Evolutionary conservation across 148 eudicot species (phyloP).

Genomic region (Spergularia bocconei): DNA sequence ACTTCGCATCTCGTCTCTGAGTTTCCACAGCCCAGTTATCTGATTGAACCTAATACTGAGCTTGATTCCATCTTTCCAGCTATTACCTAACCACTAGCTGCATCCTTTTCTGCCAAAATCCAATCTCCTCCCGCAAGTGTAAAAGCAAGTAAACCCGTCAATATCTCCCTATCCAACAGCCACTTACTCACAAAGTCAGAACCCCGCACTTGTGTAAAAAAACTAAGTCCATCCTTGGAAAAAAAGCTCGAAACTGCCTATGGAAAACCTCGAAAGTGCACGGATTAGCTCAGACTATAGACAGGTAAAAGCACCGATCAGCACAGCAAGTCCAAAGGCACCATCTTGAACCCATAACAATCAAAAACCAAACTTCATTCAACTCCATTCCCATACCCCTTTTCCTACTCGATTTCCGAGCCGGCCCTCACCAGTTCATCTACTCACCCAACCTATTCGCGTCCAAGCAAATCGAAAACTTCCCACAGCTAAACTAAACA

Average conservation of each 20-base stretch:
- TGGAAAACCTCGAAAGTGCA: not conserved
- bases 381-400: not conserved
- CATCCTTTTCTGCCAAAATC: not conserved
- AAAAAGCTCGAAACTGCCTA: not conserved
- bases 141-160: not conserved
- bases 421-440: not conserved
- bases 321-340: not conserved
- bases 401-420: not conserved
- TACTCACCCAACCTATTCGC: not conserved
- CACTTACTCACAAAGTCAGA: not conserved
- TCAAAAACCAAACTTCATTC: not conserved
- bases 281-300: not conserved
- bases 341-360: not conserved
- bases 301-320: not conserved
- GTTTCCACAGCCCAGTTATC: not conserved
- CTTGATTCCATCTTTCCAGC: slow-evolving; percentile 1
- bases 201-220: not conserved
- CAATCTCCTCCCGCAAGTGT: not conserved
- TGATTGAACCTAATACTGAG: not conserved
- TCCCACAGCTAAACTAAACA: not conserved
- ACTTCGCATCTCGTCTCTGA: not conserved
- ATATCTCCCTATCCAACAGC: not conserved
- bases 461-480: not conserved
- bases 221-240: not conserved
- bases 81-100: slow-evolving; percentile 6